A percentile compares a stretch with the other conserved stretches of the same genome.
These are phyloP conservation scores for Pestalotiopsis sp. DNA, from an alignment of 2,329 filamentous ascomycete genomes.

Conservation along the genomic window DNA sequence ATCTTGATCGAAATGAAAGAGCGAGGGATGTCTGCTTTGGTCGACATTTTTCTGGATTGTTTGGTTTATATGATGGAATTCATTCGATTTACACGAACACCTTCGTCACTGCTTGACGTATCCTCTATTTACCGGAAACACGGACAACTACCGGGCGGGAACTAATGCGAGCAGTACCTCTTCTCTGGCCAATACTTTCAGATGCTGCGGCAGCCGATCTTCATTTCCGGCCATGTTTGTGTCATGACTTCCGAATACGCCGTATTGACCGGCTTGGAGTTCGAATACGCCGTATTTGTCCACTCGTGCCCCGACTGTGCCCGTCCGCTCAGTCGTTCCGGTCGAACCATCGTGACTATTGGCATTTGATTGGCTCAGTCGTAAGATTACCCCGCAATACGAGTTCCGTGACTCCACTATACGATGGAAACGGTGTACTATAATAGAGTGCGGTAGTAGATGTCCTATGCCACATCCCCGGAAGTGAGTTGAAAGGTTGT, in stretches of 20 bases:
- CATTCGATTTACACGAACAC: background rate
- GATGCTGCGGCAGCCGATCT: background rate
- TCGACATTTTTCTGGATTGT: background rate
- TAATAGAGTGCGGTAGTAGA: background rate
- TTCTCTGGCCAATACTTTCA: background rate
- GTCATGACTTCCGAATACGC: background rate
- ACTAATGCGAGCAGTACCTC: background rate
- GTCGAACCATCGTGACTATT: background rate
- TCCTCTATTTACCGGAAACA: background rate
- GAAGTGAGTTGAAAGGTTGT: background rate
- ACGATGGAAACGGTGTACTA: background rate
- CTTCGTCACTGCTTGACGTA: background rate
- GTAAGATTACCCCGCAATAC: background rate
- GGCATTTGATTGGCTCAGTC: background rate
- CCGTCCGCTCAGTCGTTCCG: background rate
- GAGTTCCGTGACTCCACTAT: background rate
- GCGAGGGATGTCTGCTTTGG: background rate
- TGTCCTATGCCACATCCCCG: background rate
- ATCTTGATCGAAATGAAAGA: background rate
- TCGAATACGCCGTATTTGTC: background rate
- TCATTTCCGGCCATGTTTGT: background rate
- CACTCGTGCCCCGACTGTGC: background rate
- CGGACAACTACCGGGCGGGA: background rate
- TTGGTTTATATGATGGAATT: background rate
- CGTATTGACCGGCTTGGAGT: background rate